A percentile compares a stretch with the other conserved stretches of the same genome.
Conservation (phyloP, 495 filamentous ascomycete genomes). For the Hypomontagnella submonticulosa region DNA sequence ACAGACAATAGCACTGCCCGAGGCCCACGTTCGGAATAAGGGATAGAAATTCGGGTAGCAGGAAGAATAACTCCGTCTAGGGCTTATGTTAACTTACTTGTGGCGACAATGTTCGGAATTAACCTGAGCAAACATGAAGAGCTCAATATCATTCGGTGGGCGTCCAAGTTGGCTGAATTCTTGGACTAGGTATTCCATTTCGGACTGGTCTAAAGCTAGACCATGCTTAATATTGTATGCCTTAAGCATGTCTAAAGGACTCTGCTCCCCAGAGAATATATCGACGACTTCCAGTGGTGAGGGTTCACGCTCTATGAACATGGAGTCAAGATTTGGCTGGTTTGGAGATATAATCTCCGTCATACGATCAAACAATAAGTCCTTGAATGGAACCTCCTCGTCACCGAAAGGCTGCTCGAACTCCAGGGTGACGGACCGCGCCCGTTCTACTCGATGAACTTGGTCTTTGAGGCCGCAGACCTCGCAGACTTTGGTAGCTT, state of each 20-base stretch:
- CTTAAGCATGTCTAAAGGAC: constrained; percentile 76
- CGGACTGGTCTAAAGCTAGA: constrained; percentile 84
- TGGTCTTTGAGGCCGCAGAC: constrained; percentile 83
- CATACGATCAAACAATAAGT: constrained; percentile 91
- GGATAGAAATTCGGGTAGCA: background rate
- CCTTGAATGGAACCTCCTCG: constrained; percentile 68
- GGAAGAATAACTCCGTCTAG: background rate
- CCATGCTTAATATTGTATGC: constrained; percentile 85
- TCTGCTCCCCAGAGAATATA: constrained; percentile 68
- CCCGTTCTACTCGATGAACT: constrained; percentile 88
- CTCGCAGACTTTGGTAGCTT: constrained; percentile 91
- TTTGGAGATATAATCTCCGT: constrained; percentile 77
- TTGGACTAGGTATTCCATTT: constrained; percentile 93
- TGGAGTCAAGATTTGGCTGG: constrained; percentile 72
- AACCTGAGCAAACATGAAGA: constrained; percentile 99
- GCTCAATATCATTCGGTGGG: constrained; percentile 88
- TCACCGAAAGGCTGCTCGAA: constrained; percentile 62
- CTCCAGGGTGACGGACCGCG: constrained; percentile 74
- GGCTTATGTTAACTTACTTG: constrained; percentile 53
- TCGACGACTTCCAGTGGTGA: constrained; percentile 76
- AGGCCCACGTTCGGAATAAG: background rate
- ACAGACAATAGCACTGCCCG: too few relatives aligned
- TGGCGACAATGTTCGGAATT: constrained; percentile 83
- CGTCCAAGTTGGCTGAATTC: constrained; percentile 79
- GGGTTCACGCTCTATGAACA: constrained; percentile 83